Percentiles rank a stretch among this genome's conserved stretches.
phyloP scores from a whole-genome alignment of 805 yeast genomes.

The Lipomyces chichibuensis region DNA sequence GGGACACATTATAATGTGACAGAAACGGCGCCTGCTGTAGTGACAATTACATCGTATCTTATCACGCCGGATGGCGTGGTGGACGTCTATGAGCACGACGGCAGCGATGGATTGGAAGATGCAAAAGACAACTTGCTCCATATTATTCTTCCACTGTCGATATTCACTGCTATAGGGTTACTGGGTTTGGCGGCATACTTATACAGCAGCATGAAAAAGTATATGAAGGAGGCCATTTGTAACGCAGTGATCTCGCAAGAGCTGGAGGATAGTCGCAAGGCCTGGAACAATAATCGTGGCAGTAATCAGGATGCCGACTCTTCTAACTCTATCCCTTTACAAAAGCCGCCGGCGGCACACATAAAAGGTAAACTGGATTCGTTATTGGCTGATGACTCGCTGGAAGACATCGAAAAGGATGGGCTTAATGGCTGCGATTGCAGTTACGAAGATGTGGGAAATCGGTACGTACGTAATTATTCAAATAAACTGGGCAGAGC shows the following conservation, averaged over 20 bases:
- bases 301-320: neutral
- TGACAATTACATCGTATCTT: neutral
- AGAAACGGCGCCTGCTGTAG: neutral
- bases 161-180: neutral
- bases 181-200: neutral
- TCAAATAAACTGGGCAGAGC: neutral
- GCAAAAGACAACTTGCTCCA: neutral
- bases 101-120: neutral
- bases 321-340: neutral
- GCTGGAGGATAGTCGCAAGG: neutral
- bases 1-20: neutral
- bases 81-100: neutral
- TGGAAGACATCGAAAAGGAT: neutral
- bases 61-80: neutral
- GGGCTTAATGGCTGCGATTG: neutral
- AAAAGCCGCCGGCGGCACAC: neutral
- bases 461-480: neutral
- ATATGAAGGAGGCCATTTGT: neutral
- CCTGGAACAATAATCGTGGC: neutral
- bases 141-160: neutral
- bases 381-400: neutral
- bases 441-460: neutral
- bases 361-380: neutral
- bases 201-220: slow-evolving; percentile 3
- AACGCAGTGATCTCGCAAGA: neutral